These are phyloP conservation scores for Arabis hirsuta DNA, from an alignment of 345 rosid genomes.

Conservation along the genomic window DNA sequence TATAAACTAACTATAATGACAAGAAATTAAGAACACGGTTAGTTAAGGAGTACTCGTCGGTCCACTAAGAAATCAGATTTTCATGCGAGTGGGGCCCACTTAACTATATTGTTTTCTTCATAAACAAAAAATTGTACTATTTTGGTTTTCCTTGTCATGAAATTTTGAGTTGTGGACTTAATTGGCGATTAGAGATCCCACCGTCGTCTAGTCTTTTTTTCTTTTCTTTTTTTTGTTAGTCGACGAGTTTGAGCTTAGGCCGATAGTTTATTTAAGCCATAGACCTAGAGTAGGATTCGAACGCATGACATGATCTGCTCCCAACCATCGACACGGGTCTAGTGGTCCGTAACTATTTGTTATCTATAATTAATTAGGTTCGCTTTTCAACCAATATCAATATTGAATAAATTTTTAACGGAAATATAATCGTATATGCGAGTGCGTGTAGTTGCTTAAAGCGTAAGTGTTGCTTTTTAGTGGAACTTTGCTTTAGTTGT, in stretches of 20 bases:
- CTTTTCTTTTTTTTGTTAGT: no score
- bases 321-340: no score
- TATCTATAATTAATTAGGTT: not conserved
- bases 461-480: constrained; percentile 36
- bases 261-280: no score
- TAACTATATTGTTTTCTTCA: no score
- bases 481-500: constrained; percentile 42
- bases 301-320: no score
- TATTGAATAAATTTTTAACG: not conserved
- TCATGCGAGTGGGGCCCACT: constrained; percentile 29
- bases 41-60: constrained; percentile 38
- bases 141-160: constrained; percentile 6
- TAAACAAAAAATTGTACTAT: not conserved
- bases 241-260: no score
- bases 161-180: not conserved
- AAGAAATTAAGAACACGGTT: constrained; percentile 26
- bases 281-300: no score
- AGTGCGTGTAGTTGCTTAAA: constrained; percentile 42
- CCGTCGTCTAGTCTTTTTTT: not conserved
- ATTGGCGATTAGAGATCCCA: constrained; percentile 12
- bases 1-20: not conserved
- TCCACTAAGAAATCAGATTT: constrained; percentile 23
- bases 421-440: constrained; percentile 17
- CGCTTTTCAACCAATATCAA: not conserved
- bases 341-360: not conserved